Percentiles rank a stretch among this genome's conserved stretches.
These are phyloP conservation scores for Cordyceps fumosorosea DNA, from an alignment of 2,329 filamentous ascomycete species.

Conservation along the genomic window DNA sequence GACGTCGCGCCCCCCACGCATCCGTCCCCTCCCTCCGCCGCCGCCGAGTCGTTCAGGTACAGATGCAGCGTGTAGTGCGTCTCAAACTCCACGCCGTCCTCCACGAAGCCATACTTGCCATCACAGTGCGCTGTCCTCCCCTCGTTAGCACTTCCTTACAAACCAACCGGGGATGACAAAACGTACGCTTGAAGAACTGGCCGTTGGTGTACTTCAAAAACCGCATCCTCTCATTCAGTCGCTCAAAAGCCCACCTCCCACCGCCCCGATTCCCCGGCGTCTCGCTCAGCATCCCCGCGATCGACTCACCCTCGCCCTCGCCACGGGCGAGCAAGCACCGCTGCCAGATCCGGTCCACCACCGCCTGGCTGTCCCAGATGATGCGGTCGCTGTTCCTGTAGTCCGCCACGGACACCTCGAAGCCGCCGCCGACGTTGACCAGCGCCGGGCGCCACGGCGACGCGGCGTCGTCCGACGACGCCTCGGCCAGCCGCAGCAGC, in stretches of 20 bases:
- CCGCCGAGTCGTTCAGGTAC: constrained; percentile 31
- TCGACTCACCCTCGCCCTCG: background rate
- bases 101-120: constrained; percentile 49
- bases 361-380: constrained; percentile 60
- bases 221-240: constrained; percentile 66
- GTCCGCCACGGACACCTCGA: constrained; percentile 46
- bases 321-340: constrained; percentile 42
- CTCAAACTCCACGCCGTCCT: constrained; percentile 37
- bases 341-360: constrained; percentile 58
- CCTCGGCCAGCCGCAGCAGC: constrained; percentile 45
- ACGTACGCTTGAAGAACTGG: constrained; percentile 57
- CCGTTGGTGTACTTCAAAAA: constrained; percentile 67
- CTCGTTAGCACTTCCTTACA: background rate
- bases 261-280: constrained; percentile 23
- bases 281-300: constrained; percentile 33
- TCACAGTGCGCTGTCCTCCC: constrained; percentile 54
- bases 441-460: constrained; percentile 60
- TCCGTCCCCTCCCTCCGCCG: constrained; percentile 14
- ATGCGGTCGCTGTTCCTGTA: constrained; percentile 69
- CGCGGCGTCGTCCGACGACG: constrained; percentile 26
- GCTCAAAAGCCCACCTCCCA: constrained; percentile 34
- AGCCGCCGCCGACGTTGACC: constrained; percentile 58
- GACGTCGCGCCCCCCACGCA: constrained; percentile 49
- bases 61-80: constrained; percentile 51
- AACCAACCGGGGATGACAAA: background rate